Conservation (phyloP, 108 stramenopile species). For the Fragilaria crotonensis region DNA sequence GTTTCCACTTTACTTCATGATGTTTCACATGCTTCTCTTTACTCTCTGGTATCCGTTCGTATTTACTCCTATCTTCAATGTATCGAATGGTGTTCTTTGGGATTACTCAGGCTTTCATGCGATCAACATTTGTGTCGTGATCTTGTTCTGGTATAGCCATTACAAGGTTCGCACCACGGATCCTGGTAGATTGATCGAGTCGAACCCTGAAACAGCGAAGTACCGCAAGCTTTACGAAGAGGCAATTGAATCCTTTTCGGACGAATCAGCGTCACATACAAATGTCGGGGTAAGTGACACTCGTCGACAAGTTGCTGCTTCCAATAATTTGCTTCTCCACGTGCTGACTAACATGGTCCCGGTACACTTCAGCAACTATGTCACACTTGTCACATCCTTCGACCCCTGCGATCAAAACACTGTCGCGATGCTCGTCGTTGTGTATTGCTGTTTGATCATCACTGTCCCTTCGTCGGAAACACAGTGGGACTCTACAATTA, state of each 20-base stretch:
- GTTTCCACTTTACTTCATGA: conserved; percentile 72
- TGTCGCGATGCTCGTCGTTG: conserved; percentile 83
- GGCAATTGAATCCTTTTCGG: conserved; percentile 60
- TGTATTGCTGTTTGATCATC: conserved; percentile 95
- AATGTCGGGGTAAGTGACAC: not conserved
- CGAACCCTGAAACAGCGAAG: conserved; percentile 28
- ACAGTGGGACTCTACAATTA: conserved; percentile 95
- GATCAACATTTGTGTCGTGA: conserved; percentile 32
- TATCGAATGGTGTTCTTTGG: conserved; percentile 44
- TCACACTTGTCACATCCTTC: conserved; percentile 90
- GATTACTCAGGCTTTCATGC: conserved; percentile 49
- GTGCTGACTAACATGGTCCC: not conserved
- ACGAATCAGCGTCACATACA: conserved; percentile 27
- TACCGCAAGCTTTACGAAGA: conserved; percentile 67
- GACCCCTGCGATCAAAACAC: conserved; percentile 94
- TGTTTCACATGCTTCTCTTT: conserved; percentile 32
- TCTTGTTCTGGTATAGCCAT: conserved; percentile 53
- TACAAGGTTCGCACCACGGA: conserved; percentile 52
- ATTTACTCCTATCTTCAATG: conserved; percentile 30
- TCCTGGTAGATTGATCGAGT: conserved; percentile 53
- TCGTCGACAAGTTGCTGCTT: not conserved
- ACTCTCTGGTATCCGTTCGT: conserved; percentile 42
- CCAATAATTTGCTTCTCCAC: not conserved
- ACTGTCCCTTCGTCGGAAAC: conserved; percentile 94
- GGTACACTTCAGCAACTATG: conserved; percentile 56